Percentiles rank a stretch among this genome's conserved stretches.
Conservation (phyloP, 768 basidiomycete species). For the Termitomyces sp. region DNA sequence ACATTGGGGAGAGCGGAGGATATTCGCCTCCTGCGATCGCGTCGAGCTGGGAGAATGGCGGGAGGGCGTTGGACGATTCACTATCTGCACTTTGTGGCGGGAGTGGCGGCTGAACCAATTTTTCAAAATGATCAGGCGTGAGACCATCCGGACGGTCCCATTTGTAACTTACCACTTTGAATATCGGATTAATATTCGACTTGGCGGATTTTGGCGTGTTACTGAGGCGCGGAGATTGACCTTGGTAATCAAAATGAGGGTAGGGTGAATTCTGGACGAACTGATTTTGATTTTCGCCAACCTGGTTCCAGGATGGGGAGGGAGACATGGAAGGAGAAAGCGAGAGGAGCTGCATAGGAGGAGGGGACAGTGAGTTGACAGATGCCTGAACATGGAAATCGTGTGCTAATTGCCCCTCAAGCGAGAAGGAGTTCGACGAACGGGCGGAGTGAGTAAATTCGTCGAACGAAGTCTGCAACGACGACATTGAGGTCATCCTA, state of each 20-base stretch:
- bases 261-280: slow-evolving; percentile 28
- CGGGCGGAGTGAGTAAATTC: slow-evolving; percentile 70
- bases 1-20: slow-evolving; percentile 71
- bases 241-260: slow-evolving; percentile 44
- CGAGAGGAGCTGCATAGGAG: slow-evolving; percentile 70
- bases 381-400: slow-evolving; percentile 73
- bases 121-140: slow-evolving; percentile 27
- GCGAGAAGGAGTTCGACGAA: slow-evolving; percentile 74
- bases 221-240: slow-evolving; percentile 57
- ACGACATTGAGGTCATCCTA: slow-evolving; percentile 73
- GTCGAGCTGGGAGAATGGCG: slow-evolving; percentile 75
- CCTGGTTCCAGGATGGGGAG: slow-evolving; percentile 49
- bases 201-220: slow-evolving; percentile 61
- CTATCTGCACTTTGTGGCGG: slow-evolving; percentile 36
- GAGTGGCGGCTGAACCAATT: slow-evolving; percentile 45
- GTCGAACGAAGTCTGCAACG: slow-evolving; percentile 67
- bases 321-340: slow-evolving; percentile 61
- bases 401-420: slow-evolving; percentile 69
- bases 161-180: slow-evolving; percentile 77
- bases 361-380: slow-evolving; percentile 67
- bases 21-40: slow-evolving; percentile 78
- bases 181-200: slow-evolving; percentile 79
- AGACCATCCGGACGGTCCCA: slow-evolving; percentile 32
- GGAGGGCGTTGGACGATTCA: slow-evolving; percentile 19
- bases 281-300: slow-evolving; percentile 29